Base-by-base conservation (phyloP, 2,329 filamentous ascomycete species). In the Rhexocercosporidium sp. region DNA sequence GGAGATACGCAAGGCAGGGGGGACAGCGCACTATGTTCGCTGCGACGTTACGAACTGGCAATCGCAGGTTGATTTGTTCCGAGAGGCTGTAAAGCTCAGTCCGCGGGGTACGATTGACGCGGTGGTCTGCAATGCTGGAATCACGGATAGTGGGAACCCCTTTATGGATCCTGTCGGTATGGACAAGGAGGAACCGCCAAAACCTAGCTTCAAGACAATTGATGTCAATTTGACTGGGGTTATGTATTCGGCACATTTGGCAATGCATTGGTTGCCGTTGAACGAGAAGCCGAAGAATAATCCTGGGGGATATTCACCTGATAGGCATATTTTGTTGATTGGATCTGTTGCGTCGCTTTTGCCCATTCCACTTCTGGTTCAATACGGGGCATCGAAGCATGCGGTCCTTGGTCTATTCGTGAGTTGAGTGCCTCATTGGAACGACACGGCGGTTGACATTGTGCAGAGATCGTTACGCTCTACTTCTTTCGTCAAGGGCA, bases 21-120 rank as follows among this genome's bases (percentile, higher is more conserved):
- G 78, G 60, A 78, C 83, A 29, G 84, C 86, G 67, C 80, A 85
- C 73, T 90, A 86, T 75, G 79, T 88, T 61, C 81, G 84, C 72
- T 90, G 87, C 80, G 86, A 92, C 78, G 89, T 92, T 11, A 87
- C 86, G 1, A 81, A 84, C 69, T 92, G 88, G 88, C 79, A 86
- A 51, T 86, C 85, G 6, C 89, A 92, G 74, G 85, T 88, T 54
- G 79, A 82, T 31, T 81, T 92, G 63, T 92, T 92, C 81, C 85
- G 86, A 53, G 78, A 83, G 62, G 88, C 88, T 3, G 79, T 82
- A 44, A 79, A 80, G 62, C 78, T 86, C 64, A 88, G 86, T 67
- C 82, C 83, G 0, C 81, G 84, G 60, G 82, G 83, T 18, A 83
- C 83, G 14, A 84, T 91, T 69, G 88, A 91, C 76, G 80, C 83